Base-by-base conservation (phyloP, 108 stramenopile species). In the Nitzschia inconspicua region DNA sequence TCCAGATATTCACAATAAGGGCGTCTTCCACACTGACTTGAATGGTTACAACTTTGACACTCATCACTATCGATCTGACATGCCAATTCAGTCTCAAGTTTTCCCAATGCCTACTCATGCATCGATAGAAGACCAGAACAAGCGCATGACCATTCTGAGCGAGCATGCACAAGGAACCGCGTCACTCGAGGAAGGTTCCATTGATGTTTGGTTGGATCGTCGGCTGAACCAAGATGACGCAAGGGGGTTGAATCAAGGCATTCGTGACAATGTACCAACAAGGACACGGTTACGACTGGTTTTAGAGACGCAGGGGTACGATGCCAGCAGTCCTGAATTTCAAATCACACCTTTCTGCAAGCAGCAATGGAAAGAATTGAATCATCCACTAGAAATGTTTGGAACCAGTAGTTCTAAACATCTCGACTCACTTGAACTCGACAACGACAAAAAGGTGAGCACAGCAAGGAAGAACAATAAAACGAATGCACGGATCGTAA, bases 41-140 rank as follows among this genome's bases (percentile, higher is more conserved):
- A 84, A 84, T 71, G 83, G 83, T 3, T 78, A 60, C 44, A 80
- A 79, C 31, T 84, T 79, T 36, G 83, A 84, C 43, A 84, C 75
- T 0, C 83, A 84, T 62, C 53, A 77, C 20, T 76, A 63, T 43
- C 67, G 83, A 10, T 16, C 49, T 2, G 83, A 84, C 39, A 56
- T 84, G 72, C 83, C 83, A 7, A 64, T 84, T 60, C 83, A 84
- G 44, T 60, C 63, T 41, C 83, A 84, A 60, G 83, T 84, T 1
- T 84, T 77, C 41, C 83, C 83, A 23, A 84, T 84, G 83, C 83
- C 83, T 20, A 79, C 78, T 2, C 57, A 70, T 19, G 78, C 83
- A 2, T 71, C 78, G 9, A 77, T 84, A 37, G 74, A 84, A 64
- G 83, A 84, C 60, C 24, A 34, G 18, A 61, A 64, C 13, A 63